Evolutionary conservation across 768 basidiomycete genomes (phyloP), one percentile per base, ranked within the genome.

Genomic region (Filobasidium wieringae): DNA sequence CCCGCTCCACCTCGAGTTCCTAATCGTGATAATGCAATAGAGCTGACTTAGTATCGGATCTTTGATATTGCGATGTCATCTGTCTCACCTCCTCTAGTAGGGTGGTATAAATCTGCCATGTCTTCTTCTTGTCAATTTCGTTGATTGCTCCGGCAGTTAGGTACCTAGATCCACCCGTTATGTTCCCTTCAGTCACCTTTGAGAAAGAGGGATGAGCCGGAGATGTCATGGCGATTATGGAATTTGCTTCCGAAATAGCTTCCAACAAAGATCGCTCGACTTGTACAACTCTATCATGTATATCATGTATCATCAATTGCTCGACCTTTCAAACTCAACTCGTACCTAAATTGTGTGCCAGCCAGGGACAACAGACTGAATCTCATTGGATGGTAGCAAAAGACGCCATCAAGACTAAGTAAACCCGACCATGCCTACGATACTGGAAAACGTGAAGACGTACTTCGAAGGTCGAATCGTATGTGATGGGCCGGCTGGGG

Each of bases 1-100:
- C 61, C 72, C 27, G 64, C 64, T 32, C 72, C 72, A 41, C 72
- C 72, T 60, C 72, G 63, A 40, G 65, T 70, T 19, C 72, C 72
- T 73, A 43, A 43, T 17, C 24, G 24, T 15, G 40, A 29, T 17
- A 19, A n/a, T 9, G 37, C 22, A 17, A 27, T 24, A 27, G 8
- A 40, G 15, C 14, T 17, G 9, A 17, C 24, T 29, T 29, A 29
- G 7, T 14, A 37, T 24, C 11, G 41, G 15, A 24, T 43, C 19
- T 43, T 22, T 14, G 7, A 19, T 7, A 43, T 7, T 19, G 15
- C 8, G 24, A 29, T 12, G 39, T n/a, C n/a, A n/a, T n/a, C n/a
- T n/a, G n/a, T n/a, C 55, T 57, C 31, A 57, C 55, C 55, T 57
- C 55, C 55, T 57, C 55, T 40, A 14, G 55, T 41, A n/a, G 55